These are phyloP conservation scores for Cytospora paraplurivora DNA, from an alignment of 2,329 filamentous ascomycete species.

Conservation along the genomic window DNA sequence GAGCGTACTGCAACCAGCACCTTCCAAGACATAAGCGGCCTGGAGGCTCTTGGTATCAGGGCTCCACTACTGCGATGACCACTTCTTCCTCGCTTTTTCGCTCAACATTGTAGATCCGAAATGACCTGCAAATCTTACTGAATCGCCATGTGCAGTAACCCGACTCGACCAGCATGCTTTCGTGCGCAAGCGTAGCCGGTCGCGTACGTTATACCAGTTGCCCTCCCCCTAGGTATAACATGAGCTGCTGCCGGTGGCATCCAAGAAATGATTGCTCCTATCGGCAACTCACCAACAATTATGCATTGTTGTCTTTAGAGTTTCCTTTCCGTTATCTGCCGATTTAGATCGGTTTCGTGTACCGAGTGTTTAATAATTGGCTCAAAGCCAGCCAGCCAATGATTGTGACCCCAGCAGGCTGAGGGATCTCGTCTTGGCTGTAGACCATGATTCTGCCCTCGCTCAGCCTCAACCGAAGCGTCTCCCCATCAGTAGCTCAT, in stretches of 20 bases:
- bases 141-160: background rate
- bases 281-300: background rate
- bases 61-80: background rate
- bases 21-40: background rate
- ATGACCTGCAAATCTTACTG: conserved; percentile 1
- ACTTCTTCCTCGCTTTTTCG: background rate
- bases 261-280: background rate
- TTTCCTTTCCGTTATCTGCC: background rate
- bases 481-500: conserved; percentile 42
- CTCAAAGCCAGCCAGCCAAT: background rate
- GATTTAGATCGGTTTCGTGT: no score
- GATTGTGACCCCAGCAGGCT: background rate
- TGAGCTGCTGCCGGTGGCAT: background rate
- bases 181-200: background rate
- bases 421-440: conserved; percentile 6
- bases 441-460: background rate
- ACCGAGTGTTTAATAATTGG: background rate
- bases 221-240: background rate
- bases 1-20: background rate
- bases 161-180: background rate
- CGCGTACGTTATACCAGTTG: background rate
- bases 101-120: background rate
- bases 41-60: background rate
- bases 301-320: background rate
- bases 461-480: conserved; percentile 24